These are phyloP conservation scores for Larix kaempferi DNA, from an alignment of 75 land plant genomes.

Conservation along the genomic window DNA sequence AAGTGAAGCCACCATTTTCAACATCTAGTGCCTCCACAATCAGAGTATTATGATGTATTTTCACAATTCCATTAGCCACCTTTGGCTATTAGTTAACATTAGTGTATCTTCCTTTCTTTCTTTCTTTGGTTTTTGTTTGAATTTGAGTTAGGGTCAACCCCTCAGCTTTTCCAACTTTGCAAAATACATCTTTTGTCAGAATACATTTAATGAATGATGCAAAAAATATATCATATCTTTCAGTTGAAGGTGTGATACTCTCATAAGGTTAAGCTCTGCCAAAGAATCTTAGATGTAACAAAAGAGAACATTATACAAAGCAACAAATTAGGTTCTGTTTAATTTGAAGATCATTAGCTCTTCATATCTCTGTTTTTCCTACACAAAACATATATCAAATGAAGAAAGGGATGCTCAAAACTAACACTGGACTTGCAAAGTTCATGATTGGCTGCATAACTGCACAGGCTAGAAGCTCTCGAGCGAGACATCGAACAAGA, in stretches of 20 bases:
- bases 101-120: too few relatives aligned
- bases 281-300: background rate
- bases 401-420: background rate
- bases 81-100: too few relatives aligned
- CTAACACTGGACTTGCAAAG: constrained; percentile 87
- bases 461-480: constrained; percentile 84
- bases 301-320: background rate
- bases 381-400: background rate
- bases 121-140: background rate
- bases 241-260: background rate
- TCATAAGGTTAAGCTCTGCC: background rate
- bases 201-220: background rate
- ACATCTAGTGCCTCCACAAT: background rate
- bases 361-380: background rate
- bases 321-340: background rate
- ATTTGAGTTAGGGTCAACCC: background rate
- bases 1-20: background rate
- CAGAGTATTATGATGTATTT: background rate
- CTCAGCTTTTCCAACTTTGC: background rate
- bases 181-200: background rate
- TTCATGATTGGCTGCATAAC: constrained; percentile 93
- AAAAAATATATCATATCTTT: background rate
- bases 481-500: constrained; percentile 54
- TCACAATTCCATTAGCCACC: background rate
- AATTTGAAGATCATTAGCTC: background rate